These are phyloP conservation scores for Nidula microcarpa DNA, from an alignment of 768 basidiomycete species.

Conservation along the genomic window DNA sequence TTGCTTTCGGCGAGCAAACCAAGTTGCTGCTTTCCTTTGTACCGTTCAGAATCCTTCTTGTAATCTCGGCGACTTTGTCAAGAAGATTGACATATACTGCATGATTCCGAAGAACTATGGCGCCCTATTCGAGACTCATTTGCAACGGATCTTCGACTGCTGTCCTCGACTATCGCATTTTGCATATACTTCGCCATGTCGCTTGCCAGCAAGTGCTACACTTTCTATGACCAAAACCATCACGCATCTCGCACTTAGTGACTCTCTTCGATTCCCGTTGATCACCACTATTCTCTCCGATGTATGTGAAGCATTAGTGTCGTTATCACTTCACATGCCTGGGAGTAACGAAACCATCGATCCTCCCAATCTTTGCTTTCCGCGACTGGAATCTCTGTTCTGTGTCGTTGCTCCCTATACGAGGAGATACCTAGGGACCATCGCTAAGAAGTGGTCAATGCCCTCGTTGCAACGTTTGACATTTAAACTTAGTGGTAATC, in stretches of 20 bases:
- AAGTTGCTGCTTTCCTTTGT: slow-evolving; percentile 3
- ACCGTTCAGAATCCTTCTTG: slow-evolving; percentile 2
- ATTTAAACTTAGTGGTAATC: slow-evolving; percentile 1
- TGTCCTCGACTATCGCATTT: slow-evolving; percentile 1
- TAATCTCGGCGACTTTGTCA: slow-evolving; percentile 7
- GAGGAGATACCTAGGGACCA: neutral
- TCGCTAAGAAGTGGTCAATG: neutral
- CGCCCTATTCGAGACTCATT: neutral
- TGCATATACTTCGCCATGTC: neutral
- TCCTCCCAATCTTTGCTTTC: neutral
- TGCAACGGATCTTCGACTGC: slow-evolving; percentile 1
- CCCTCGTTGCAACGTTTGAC: neutral
- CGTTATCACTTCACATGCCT: neutral
- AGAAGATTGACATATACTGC: slow-evolving; percentile 3
- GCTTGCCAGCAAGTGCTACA: neutral
- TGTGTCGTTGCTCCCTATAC: neutral
- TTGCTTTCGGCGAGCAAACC: slow-evolving; percentile 2
- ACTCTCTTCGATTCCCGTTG: neutral
- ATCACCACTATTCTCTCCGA: neutral
- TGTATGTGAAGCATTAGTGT: neutral
- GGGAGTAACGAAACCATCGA: neutral
- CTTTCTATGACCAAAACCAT: neutral
- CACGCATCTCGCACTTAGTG: neutral
- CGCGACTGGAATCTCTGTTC: neutral
- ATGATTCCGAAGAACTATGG: slow-evolving; percentile 5